phyloP scores from a whole-genome alignment of 768 basidiomycete species.

The Austroboletus festivus region DNA sequence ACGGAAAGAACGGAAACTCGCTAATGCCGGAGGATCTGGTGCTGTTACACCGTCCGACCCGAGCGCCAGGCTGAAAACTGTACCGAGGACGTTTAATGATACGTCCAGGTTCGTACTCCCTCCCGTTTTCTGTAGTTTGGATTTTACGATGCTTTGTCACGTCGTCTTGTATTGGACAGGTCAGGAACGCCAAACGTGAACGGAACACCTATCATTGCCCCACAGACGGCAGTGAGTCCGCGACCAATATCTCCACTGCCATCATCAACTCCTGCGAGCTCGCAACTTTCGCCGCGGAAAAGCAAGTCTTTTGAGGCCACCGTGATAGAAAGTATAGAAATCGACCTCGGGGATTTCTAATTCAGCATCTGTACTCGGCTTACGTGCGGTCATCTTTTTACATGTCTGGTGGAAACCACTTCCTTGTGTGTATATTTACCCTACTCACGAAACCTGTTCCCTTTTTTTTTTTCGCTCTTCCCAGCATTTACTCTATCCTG shows the following conservation, averaged over 20 bases:
- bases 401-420: no score
- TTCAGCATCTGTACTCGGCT: neutral
- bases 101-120: slow-evolving; percentile 54
- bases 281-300: slow-evolving; percentile 28
- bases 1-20: slow-evolving; percentile 62
- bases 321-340: slow-evolving; percentile 64
- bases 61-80: slow-evolving; percentile 64
- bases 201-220: slow-evolving; percentile 39
- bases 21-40: slow-evolving; percentile 37
- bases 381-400: slow-evolving; percentile 2
- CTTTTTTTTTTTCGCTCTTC: no score
- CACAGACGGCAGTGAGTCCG: slow-evolving; percentile 22
- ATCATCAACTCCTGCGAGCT: slow-evolving; percentile 18
- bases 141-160: slow-evolving; percentile 21
- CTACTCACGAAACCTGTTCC: neutral
- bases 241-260: slow-evolving; percentile 39
- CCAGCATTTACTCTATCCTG: neutral
- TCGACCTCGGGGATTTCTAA: slow-evolving; percentile 78
- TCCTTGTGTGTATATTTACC: neutral
- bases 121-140: slow-evolving; percentile 8
- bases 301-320: slow-evolving; percentile 51
- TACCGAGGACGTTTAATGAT: slow-evolving; percentile 54
- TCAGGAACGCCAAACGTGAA: slow-evolving; percentile 48
- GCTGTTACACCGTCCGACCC: slow-evolving; percentile 50
- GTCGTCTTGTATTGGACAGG: slow-evolving; percentile 20